Percentiles rank a stretch among this genome's conserved stretches.
These are phyloP conservation scores for Amborella trichopoda DNA, from an alignment of 164 flowering plant genomes.

Conservation along the genomic window DNA sequence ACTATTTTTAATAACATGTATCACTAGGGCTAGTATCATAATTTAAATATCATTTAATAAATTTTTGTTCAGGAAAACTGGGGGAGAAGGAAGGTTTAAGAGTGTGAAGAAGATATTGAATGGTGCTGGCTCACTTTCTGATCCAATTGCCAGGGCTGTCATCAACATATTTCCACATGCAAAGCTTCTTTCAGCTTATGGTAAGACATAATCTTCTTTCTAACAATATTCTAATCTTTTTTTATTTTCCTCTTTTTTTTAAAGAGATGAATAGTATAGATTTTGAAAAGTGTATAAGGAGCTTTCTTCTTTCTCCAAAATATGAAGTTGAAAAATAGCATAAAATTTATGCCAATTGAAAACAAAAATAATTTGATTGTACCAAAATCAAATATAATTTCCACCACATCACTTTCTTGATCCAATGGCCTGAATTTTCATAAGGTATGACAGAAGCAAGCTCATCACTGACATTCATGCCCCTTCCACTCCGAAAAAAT, in stretches of 20 bases:
- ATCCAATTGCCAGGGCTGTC: conserved; percentile 36
- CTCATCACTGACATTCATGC: conserved; percentile 84
- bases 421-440: neutral
- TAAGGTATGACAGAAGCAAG: conserved; percentile 93
- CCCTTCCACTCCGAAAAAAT: conserved; percentile 37
- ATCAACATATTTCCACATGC: conserved; percentile 45
- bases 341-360: neutral
- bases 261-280: neutral
- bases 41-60: neutral
- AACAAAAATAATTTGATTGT: too few relatives aligned
- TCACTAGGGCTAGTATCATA: neutral
- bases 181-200: conserved; percentile 78
- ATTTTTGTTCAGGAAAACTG: conserved; percentile 4
- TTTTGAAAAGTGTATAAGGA: neutral
- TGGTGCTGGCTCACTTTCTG: conserved; percentile 78
- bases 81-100: conserved; percentile 19
- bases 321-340: neutral
- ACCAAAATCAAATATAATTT: too few relatives aligned
- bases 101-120: conserved; percentile 66
- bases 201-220: conserved; percentile 22
- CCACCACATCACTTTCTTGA: too few relatives aligned
- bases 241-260: neutral
- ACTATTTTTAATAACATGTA: neutral
- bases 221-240: neutral
- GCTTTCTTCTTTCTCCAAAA: neutral